Conservation (phyloP, 176 grass and related monocot genomes). For the Carex parvula region DNA sequence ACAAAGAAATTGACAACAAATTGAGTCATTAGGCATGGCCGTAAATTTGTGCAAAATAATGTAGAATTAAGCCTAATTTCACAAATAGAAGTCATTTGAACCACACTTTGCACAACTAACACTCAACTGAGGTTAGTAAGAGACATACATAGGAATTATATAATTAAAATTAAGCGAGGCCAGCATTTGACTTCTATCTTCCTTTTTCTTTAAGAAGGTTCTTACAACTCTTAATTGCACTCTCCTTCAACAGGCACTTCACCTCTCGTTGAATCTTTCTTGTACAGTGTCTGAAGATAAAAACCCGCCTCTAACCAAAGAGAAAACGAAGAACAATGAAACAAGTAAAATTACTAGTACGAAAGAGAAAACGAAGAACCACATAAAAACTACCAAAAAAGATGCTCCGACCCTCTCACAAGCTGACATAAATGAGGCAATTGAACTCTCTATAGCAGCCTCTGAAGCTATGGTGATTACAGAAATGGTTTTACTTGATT, state of each 20-base stretch:
- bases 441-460: constrained; percentile 84
- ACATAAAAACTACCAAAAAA: constrained; percentile 28
- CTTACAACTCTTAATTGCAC: constrained; percentile 4
- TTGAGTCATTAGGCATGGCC: neutral
- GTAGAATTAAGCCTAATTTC: neutral
- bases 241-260: constrained; percentile 36
- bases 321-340: constrained; percentile 16
- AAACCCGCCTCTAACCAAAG: constrained; percentile 17
- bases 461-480: constrained; percentile 91
- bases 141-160: neutral
- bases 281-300: constrained; percentile 38
- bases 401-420: constrained; percentile 38
- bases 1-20: neutral
- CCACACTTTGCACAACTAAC: neutral
- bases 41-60: neutral
- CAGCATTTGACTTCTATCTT: neutral
- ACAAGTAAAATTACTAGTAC: constrained; percentile 12
- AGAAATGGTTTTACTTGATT: constrained; percentile 45
- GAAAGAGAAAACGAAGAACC: constrained; percentile 21
- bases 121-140: neutral
- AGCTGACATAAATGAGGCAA: constrained; percentile 48
- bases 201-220: constrained; percentile 1
- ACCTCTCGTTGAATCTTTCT: constrained; percentile 69
- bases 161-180: neutral
- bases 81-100: neutral